Evolutionary conservation across 2,329 filamentous ascomycete genomes (phyloP).

Genomic region (Fusarium scirpi): DNA sequence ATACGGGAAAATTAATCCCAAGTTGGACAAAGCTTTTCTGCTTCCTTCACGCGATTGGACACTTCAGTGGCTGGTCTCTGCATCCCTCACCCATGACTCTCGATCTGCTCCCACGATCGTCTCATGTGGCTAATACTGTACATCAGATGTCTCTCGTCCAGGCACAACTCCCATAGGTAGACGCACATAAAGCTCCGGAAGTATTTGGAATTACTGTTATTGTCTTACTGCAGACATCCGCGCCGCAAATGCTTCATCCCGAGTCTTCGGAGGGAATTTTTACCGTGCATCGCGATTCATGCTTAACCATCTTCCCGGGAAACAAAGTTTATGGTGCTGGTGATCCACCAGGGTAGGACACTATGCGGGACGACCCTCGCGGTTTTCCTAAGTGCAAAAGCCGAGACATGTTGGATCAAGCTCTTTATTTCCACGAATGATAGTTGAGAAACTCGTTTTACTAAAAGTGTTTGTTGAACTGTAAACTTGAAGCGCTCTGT

Average conservation of each 20-base stretch:
- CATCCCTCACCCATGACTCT: constrained; percentile 11
- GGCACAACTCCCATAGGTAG: background rate
- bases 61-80: background rate
- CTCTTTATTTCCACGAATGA: constrained; percentile 26
- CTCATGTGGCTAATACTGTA: background rate
- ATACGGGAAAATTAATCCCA: constrained; percentile 12
- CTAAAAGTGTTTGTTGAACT: background rate
- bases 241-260: constrained; percentile 14
- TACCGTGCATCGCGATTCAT: constrained; percentile 12
- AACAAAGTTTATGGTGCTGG: background rate
- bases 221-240: background rate
- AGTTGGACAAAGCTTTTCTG: background rate
- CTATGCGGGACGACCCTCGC: constrained; percentile 3
- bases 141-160: background rate
- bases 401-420: constrained; percentile 7
- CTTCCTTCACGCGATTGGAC: background rate
- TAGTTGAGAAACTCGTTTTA: background rate
- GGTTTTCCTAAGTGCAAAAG: constrained; percentile 7
- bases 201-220: background rate
- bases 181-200: background rate
- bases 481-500: constrained; percentile 12
- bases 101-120: constrained; percentile 1
- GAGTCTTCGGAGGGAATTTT: background rate
- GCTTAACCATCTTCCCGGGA: constrained; percentile 5
- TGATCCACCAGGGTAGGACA: constrained; percentile 8